Conservation (phyloP, 257 asterid genomes). For the Linderniella brevidens region DNA sequence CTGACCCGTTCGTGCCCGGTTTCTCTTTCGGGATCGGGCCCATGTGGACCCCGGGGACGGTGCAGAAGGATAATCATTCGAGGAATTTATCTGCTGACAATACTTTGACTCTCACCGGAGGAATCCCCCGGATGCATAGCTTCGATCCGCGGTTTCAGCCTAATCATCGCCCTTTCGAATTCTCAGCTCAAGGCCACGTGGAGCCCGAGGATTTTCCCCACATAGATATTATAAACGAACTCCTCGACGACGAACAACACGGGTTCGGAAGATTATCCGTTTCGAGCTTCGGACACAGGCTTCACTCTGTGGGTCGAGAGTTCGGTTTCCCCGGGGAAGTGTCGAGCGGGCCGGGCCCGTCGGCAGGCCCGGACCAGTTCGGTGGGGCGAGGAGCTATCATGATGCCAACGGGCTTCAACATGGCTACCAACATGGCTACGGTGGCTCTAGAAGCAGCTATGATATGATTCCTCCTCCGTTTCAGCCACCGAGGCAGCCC, state of each 20-base stretch:
- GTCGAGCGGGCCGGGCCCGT: slow-evolving; percentile 19
- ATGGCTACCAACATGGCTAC: slow-evolving; percentile 4
- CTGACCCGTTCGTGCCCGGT: slow-evolving; percentile 18
- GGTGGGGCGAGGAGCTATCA: too few species aligned
- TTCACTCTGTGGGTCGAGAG: slow-evolving; percentile 33
- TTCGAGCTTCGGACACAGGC: slow-evolving; percentile 22
- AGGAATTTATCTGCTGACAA: slow-evolving; percentile 20
- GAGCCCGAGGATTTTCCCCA: slow-evolving; percentile 39
- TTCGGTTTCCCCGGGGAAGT: slow-evolving; percentile 48
- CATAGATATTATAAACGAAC: slow-evolving; percentile 61
- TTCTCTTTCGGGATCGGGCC: slow-evolving; percentile 35
- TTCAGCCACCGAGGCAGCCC: too few species aligned
- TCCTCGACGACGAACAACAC: slow-evolving; percentile 66
- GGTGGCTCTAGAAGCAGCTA: too few species aligned
- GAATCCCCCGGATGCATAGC: slow-evolving; percentile 21
- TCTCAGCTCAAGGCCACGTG: slow-evolving; percentile 27
- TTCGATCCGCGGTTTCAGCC: slow-evolving; percentile 17
- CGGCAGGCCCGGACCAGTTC: slow-evolving; percentile 29
- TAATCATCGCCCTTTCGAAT: too few species aligned
- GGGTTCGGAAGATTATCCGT: slow-evolving; percentile 27
- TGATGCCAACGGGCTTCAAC: too few species aligned
- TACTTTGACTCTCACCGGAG: slow-evolving; percentile 22
- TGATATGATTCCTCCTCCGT: too few species aligned
- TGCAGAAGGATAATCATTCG: slow-evolving; percentile 7
- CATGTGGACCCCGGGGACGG: slow-evolving; percentile 28